Evolutionary conservation across 352 stramenopile species (phyloP).

Genomic region (Globisporangium yorkense): DNA sequence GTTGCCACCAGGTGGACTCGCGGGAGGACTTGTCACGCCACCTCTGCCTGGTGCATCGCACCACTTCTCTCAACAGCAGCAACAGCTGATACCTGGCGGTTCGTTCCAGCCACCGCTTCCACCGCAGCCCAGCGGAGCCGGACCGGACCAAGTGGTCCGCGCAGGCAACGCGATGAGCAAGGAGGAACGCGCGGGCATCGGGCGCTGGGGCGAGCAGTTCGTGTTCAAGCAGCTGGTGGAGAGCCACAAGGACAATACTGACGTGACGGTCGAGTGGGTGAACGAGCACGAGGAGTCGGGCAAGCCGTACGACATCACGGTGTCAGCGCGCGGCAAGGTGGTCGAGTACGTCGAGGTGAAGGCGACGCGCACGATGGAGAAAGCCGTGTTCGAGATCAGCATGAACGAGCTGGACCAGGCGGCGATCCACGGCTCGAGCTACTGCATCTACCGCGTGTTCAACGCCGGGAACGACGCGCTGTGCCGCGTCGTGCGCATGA

Average conservation of each 20-base stretch:
- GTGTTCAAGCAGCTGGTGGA: constrained; percentile 68
- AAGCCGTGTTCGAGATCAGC: constrained; percentile 85
- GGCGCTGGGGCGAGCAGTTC: constrained; percentile 80
- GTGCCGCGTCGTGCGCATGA: constrained; percentile 78
- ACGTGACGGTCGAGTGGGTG: constrained; percentile 56
- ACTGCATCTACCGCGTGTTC: constrained; percentile 84
- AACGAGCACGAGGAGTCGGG: constrained; percentile 79
- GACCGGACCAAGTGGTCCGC: constrained; percentile 9
- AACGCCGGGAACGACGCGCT: constrained; percentile 64
- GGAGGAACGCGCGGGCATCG: constrained; percentile 67
- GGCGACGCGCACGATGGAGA: constrained; percentile 83
- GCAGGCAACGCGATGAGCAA: constrained; percentile 62
- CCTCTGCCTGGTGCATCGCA: not conserved
- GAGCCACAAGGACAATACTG: constrained; percentile 26
- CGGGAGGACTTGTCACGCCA: not conserved
- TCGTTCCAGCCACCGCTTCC: constrained; percentile 6
- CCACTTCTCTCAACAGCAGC: not conserved
- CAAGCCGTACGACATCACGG: constrained; percentile 72
- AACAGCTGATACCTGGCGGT: not conserved
- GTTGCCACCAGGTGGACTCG: not conserved
- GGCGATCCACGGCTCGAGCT: constrained; percentile 65
- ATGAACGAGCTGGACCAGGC: constrained; percentile 87
- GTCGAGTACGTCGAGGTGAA: constrained; percentile 87
- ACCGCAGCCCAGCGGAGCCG: not conserved
- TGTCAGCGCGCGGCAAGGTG: constrained; percentile 40